A percentile compares a stretch with the other conserved stretches of the same genome.
These are phyloP conservation scores for Fusarium sp. DNA, from an alignment of 2,329 filamentous ascomycete genomes.

Conservation along the genomic window DNA sequence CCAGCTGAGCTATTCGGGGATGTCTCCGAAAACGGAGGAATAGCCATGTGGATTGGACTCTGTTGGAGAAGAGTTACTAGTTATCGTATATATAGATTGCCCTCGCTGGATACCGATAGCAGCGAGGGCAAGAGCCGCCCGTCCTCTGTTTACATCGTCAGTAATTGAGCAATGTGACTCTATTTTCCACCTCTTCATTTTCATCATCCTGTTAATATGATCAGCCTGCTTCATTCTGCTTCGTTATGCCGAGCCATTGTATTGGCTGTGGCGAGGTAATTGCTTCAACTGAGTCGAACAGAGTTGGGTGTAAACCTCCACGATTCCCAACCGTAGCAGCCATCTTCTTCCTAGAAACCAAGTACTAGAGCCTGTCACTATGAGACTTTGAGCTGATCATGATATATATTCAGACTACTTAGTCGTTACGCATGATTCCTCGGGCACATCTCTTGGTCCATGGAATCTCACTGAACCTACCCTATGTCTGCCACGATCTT, in stretches of 20 bases:
- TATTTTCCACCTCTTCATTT: neutral
- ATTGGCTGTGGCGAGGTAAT: accelerated
- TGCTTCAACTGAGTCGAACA: neutral
- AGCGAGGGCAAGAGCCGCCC: neutral
- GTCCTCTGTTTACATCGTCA: neutral
- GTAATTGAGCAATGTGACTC: neutral
- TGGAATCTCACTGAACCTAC: neutral
- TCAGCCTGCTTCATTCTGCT: accelerated
- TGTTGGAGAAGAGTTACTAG: neutral
- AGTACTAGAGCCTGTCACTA: too few relatives aligned
- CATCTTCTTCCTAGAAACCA: too few relatives aligned
- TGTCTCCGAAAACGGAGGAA: neutral
- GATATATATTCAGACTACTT: accelerated
- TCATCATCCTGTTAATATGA: neutral
- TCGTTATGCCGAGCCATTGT: neutral
- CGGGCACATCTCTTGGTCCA: neutral
- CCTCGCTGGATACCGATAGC: accelerated
- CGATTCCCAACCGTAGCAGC: neutral
- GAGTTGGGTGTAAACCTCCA: neutral
- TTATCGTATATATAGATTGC: neutral
- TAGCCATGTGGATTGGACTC: neutral
- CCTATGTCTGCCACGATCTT: neutral
- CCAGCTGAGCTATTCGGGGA: constrained; percentile 47
- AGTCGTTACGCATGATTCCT: neutral
- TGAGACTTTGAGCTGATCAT: accelerated